A percentile compares a stretch with the other conserved stretches of the same genome.
Conservation (phyloP, 2,329 filamentous ascomycete species). For the Furcasterigmium sp. region DNA sequence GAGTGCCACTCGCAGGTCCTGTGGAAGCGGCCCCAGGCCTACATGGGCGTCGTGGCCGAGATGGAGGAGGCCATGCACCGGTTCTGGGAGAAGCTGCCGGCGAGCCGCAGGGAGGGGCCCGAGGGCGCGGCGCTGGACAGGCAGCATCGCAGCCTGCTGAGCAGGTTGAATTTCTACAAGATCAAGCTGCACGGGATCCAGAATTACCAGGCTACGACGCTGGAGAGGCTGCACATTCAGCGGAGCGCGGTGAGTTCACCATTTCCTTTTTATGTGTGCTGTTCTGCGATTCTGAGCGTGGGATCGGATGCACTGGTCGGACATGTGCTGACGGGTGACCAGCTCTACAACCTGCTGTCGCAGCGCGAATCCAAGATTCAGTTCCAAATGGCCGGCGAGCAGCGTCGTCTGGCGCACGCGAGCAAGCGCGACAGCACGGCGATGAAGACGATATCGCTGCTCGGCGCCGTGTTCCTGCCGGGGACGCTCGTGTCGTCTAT, state of each 20-base stretch:
- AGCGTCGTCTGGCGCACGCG: constrained; percentile 53
- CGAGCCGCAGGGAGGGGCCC: constrained; percentile 13
- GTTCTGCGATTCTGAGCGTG: too few relatives aligned
- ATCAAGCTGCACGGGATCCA: constrained; percentile 57
- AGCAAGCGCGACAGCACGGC: constrained; percentile 58
- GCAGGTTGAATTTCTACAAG: constrained; percentile 54
- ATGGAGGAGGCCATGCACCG: constrained; percentile 41
- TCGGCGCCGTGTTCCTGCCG: constrained; percentile 59
- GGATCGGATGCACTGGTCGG: too few relatives aligned
- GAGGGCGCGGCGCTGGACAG: constrained; percentile 27
- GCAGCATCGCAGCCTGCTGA: constrained; percentile 46
- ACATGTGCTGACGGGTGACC: neutral
- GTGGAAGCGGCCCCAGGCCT: constrained; percentile 59
- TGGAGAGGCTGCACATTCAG: constrained; percentile 57
- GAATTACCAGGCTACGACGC: constrained; percentile 57
- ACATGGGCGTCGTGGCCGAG: constrained; percentile 45
- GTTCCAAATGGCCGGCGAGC: constrained; percentile 56
- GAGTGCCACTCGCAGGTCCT: constrained; percentile 59
- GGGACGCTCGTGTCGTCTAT: constrained; percentile 58
- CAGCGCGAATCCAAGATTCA: constrained; percentile 61
- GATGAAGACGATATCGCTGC: constrained; percentile 61
- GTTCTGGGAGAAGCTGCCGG: constrained; percentile 26
- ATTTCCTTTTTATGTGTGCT: neutral
- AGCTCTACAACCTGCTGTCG: constrained; percentile 63
- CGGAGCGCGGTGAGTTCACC: constrained; percentile 46